phyloP scores from a whole-genome alignment of 352 stramenopile genomes.

The Globisporangium splendens region DNA sequence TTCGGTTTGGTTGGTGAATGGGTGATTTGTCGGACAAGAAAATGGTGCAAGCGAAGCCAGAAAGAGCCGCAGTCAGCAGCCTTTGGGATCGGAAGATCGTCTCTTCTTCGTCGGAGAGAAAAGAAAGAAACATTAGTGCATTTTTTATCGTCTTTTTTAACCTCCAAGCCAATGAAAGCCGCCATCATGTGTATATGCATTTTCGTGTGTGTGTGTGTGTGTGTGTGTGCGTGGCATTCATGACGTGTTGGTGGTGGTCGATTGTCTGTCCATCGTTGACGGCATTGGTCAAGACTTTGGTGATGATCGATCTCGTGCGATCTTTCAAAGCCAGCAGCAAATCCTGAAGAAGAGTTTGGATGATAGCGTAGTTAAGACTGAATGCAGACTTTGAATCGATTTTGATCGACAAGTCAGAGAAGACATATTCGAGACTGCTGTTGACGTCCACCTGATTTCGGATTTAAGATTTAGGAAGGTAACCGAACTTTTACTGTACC shows the following conservation, averaged over 20 bases:
- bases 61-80: neutral
- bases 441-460: too few species aligned
- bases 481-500: neutral
- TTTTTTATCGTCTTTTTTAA: constrained; percentile 10
- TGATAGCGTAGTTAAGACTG: too few species aligned
- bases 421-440: too few species aligned
- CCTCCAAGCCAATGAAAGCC: constrained; percentile 5
- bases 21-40: neutral
- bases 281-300: too few species aligned
- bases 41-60: neutral
- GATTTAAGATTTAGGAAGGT: neutral
- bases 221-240: neutral
- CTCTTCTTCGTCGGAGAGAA: constrained; percentile 8
- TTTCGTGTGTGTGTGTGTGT: neutral
- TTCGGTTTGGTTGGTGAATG: constrained; percentile 1
- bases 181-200: constrained; percentile 2
- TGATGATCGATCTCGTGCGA: too few species aligned
- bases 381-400: too few species aligned
- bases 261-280: too few species aligned
- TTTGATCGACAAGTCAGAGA: too few species aligned
- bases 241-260: too few species aligned
- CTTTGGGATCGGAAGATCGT: constrained; percentile 5
- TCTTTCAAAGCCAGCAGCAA: too few species aligned
- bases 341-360: too few species aligned
- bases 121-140: constrained; percentile 14